A percentile compares a stretch with the other conserved stretches of the same genome.
phyloP scores from a whole-genome alignment of 768 basidiomycete genomes.

The Lentinula guzmanii region DNA sequence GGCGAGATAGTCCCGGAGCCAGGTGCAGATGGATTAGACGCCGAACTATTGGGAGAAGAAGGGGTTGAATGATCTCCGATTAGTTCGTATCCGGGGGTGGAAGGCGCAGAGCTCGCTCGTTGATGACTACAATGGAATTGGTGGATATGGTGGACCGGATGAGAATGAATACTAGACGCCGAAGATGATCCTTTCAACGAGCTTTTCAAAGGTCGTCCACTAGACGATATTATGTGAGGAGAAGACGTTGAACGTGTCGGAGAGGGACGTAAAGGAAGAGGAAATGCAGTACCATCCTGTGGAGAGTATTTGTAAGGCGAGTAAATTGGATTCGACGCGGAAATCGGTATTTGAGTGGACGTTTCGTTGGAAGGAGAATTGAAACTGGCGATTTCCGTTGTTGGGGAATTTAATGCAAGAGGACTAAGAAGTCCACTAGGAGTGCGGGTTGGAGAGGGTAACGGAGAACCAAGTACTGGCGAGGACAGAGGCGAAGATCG shows the following conservation, averaged over 20 bases:
- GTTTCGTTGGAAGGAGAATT: constrained; percentile 10
- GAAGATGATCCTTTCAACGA: constrained; percentile 68
- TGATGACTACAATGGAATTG: constrained; percentile 15
- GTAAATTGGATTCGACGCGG: constrained; percentile 17
- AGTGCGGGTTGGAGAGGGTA: background rate
- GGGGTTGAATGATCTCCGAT: background rate
- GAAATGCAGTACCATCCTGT: constrained; percentile 16
- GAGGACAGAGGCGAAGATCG: constrained; percentile 6
- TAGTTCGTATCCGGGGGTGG: constrained; percentile 33
- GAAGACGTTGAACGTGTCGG: constrained; percentile 28
- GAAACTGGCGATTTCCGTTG: constrained; percentile 13
- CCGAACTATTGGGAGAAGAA: constrained; percentile 6
- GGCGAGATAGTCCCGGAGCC: constrained; percentile 14
- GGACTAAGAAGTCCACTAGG: constrained; percentile 7
- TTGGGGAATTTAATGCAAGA: background rate
- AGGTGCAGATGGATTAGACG: constrained; percentile 5
- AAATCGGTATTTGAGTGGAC: constrained; percentile 6
- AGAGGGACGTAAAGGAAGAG: constrained; percentile 8
- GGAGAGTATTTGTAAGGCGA: constrained; percentile 37
- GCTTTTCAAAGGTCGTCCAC: constrained; percentile 83
- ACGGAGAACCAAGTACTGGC: constrained; percentile 8
- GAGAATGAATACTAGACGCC: constrained; percentile 37
- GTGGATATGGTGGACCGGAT: constrained; percentile 14
- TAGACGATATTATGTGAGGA: constrained; percentile 46
- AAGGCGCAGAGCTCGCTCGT: constrained; percentile 51